phyloP scores from a whole-genome alignment of 306 rosid species.

The Dryas drummondii region DNA sequence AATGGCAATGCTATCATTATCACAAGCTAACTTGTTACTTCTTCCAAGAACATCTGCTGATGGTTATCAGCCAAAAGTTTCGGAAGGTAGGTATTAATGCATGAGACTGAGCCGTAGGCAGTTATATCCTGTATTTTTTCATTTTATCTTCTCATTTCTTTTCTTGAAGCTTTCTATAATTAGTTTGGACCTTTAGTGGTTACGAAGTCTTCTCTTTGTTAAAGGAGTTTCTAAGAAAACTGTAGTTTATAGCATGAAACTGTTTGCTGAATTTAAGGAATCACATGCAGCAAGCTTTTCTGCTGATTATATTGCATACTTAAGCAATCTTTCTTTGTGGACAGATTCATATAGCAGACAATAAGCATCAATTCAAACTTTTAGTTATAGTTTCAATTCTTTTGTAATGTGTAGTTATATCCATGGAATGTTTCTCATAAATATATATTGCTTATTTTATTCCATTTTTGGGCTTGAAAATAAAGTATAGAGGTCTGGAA shows the following conservation, averaged over 20 bases:
- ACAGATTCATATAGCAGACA: not conserved
- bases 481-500: slow-evolving; percentile 3
- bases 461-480: not conserved
- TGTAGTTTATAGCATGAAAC: not conserved
- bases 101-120: slow-evolving; percentile 11
- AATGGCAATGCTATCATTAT: slow-evolving; percentile 84
- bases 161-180: slow-evolving; percentile 9
- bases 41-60: slow-evolving; percentile 90
- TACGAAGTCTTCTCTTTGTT: not conserved
- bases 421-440: not conserved
- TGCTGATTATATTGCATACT: not conserved
- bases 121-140: not conserved
- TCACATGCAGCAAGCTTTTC: not conserved
- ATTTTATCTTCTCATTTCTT: slow-evolving; percentile 4
- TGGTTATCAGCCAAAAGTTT: slow-evolving; percentile 80
- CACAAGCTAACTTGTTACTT: slow-evolving; percentile 88
- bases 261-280: slow-evolving; percentile 8
- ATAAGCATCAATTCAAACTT: not conserved
- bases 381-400: not conserved
- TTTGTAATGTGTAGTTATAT: not conserved
- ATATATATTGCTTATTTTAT: not conserved
- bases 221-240: not conserved
- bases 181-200: not conserved
- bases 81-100: slow-evolving; percentile 63
- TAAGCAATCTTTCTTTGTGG: not conserved